Evolutionary conservation across 2,329 filamentous ascomycete genomes (phyloP).

Genomic region (Helicocarpus griseus): DNA sequence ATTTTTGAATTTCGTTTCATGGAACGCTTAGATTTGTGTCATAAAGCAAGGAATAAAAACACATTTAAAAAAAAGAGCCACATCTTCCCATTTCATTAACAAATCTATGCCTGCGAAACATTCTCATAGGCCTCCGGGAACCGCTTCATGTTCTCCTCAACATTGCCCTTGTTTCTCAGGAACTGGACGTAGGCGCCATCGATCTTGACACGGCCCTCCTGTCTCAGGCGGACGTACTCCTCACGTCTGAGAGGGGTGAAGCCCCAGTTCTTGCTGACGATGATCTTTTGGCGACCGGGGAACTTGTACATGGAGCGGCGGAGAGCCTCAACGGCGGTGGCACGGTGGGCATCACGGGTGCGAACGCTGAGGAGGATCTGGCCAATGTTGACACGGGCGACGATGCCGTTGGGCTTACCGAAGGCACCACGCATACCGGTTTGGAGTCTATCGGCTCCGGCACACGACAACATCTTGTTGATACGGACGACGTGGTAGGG

Average conservation of each 20-base stretch:
- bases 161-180: conserved; percentile 82
- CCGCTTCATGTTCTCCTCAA: conserved; percentile 79
- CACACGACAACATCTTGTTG: conserved; percentile 99
- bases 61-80: neutral
- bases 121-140: conserved; percentile 78
- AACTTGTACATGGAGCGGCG: conserved; percentile 99
- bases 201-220: conserved; percentile 84
- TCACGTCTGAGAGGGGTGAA: conserved; percentile 98
- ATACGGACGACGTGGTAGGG: conserved; percentile 99
- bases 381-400: conserved; percentile 99
- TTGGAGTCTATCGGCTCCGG: conserved; percentile 99
- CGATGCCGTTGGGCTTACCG: conserved; percentile 98
- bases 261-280: conserved; percentile 99
- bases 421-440: conserved; percentile 99
- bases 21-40: neutral
- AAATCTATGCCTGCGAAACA: conserved; percentile 35
- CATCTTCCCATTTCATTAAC: conserved; percentile 5
- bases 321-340: conserved; percentile 92
- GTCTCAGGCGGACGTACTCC: conserved; percentile 93
- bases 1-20: neutral
- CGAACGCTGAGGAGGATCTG: conserved; percentile 97
- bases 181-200: conserved; percentile 99
- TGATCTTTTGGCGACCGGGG: conserved; percentile 99
- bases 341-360: conserved; percentile 90
- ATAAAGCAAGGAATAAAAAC: conserved; percentile 1